Conservation (phyloP, 768 basidiomycete genomes). For the Hydnomerulius pinastri region DNA sequence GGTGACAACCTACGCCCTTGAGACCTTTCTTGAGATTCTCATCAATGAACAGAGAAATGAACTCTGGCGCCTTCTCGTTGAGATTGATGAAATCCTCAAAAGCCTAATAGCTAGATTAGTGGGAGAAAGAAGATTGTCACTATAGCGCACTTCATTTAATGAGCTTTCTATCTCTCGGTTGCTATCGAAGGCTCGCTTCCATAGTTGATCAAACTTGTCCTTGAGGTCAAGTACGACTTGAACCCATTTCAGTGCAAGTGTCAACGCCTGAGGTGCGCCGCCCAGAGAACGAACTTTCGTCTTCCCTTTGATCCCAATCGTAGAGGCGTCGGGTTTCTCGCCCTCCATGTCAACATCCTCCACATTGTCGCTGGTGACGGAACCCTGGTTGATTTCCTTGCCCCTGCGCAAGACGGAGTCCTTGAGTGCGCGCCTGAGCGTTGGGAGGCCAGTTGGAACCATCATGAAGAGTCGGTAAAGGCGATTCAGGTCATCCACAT, state of each 20-base stretch:
- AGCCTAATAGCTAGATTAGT: constrained; percentile 53
- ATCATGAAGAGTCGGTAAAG: constrained; percentile 74
- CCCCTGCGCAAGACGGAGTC: constrained; percentile 75
- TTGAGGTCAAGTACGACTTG: constrained; percentile 89
- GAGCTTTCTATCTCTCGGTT: constrained; percentile 80
- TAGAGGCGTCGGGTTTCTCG: constrained; percentile 38
- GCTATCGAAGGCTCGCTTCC: constrained; percentile 66
- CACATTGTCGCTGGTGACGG: constrained; percentile 41
- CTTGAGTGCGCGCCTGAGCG: constrained; percentile 66
- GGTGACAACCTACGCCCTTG: constrained; percentile 70
- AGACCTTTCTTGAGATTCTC: constrained; percentile 94
- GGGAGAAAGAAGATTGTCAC: background rate
- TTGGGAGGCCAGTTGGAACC: constrained; percentile 66
- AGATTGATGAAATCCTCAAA: constrained; percentile 90
- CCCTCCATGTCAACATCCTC: constrained; percentile 37
- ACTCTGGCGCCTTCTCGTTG: constrained; percentile 88
- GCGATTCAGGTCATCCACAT: constrained; percentile 72
- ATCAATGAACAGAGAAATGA: constrained; percentile 95
- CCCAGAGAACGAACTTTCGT: constrained; percentile 51
- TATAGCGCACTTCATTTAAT: constrained; percentile 74
- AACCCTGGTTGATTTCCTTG: constrained; percentile 72
- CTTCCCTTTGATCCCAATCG: constrained; percentile 46
- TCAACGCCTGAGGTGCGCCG: constrained; percentile 43
- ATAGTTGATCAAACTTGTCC: constrained; percentile 82
- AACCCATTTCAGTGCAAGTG: constrained; percentile 87